Base-by-base conservation (phyloP, 768 basidiomycete genomes). In the Lepiota subincarnata region DNA sequence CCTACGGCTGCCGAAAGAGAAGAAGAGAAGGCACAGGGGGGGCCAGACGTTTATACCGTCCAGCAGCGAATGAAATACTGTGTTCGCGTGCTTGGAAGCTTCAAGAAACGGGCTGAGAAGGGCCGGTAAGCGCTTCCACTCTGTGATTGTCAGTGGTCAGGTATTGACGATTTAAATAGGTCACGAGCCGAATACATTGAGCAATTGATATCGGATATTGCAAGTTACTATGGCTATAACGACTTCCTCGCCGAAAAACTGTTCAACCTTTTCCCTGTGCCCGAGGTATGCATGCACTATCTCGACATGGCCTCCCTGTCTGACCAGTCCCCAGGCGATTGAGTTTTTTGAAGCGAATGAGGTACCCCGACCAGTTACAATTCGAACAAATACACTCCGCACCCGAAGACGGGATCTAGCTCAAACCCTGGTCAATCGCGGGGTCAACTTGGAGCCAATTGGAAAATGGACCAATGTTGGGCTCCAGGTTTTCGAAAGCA, bases 401-500 rank as follows among this genome's bases (percentile, higher is more conserved):
- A 93, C 94, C 1, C 82, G 97, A 57, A 78, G 97, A 60, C 83
- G 96, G 44, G 97, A 98, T 68, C 82, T 99, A 55, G 96, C 92
- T 1, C 96, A 98, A 70, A 80, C 86, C 0, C 77, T 99, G 34
- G 86, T 98, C 61, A 97, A 97, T 67, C 83, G 97, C 44, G 97
- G 97, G 31, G 97, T 98, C 57, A 97, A 92, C 64, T 81, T 99
- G 50, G 96, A 98, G 66, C 95, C 97, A 18, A 95, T 99, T 59
- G 97, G 96, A 26, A 98, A 98, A 73, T 98, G 97, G 97, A 92
- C 92, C 24, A 98, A 98, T 64, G 95, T 98, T 57, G 97, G 97
- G 13, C 78, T 99, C n/a, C 97, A 98, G 69, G 89, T 99, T 2
- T 98, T 98, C 66, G 96, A 98, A 72, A 92, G 89, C 59, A 86